A percentile compares a stretch with the other conserved stretches of the same genome.
phyloP scores from a whole-genome alignment of 2,329 filamentous ascomycete genomes.

The Penicillium sp. region DNA sequence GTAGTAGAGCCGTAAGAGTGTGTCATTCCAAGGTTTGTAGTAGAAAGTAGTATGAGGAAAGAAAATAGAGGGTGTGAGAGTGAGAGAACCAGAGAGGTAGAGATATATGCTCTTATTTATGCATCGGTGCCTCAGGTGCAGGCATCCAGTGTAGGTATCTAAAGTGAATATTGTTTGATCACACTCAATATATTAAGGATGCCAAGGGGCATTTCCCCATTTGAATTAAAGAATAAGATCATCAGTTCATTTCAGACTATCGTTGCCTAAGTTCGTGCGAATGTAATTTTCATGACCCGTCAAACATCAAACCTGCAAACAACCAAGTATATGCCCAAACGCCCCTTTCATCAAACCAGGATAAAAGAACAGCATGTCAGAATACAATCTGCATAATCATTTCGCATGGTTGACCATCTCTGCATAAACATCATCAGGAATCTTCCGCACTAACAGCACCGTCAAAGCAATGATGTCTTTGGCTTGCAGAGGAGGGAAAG shows the following conservation, averaged over 20 bases:
- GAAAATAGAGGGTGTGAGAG: too few species aligned
- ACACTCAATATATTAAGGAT: too few species aligned
- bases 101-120: too few species aligned
- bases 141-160: too few species aligned
- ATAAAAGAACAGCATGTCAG: not conserved
- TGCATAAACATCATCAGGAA: conserved; percentile 83
- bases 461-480: conserved; percentile 80
- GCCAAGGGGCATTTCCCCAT: too few species aligned
- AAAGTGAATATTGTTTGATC: too few species aligned
- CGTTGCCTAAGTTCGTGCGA: conserved; percentile 12
- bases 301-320: conserved; percentile 3
- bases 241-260: conserved; percentile 21
- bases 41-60: too few species aligned
- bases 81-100: too few species aligned
- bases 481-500: conserved; percentile 77
- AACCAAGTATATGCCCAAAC: conserved; percentile 14
- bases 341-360: conserved; percentile 4
- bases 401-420: conserved; percentile 83
- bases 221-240: conserved; percentile 7
- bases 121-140: too few species aligned
- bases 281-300: conserved; percentile 10
- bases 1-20: too few species aligned
- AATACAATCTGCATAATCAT: conserved; percentile 16
- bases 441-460: conserved; percentile 79
- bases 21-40: too few species aligned